phyloP scores from a whole-genome alignment of 768 basidiomycete genomes.

The Agaricus blazei region DNA sequence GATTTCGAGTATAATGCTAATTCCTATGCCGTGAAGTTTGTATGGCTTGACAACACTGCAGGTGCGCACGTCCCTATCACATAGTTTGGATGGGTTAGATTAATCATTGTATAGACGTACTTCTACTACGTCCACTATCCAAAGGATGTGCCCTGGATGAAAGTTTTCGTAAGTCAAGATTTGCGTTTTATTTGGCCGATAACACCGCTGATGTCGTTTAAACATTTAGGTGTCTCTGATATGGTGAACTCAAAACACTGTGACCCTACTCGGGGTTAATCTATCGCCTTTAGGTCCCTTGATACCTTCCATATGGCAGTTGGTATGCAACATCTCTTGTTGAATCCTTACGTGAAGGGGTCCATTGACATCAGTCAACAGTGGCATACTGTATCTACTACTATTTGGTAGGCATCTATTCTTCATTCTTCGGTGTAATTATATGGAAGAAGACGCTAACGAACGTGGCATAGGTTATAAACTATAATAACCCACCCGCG shows the following conservation, averaged over 20 bases:
- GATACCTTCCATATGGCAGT: slow-evolving; percentile 27
- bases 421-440: background rate
- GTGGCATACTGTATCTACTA: slow-evolving; percentile 30
- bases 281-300: slow-evolving; percentile 16
- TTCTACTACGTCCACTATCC: slow-evolving; percentile 30
- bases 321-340: slow-evolving; percentile 15
- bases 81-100: background rate
- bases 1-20: background rate
- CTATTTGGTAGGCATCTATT: slow-evolving; percentile 25
- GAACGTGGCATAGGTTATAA: slow-evolving; percentile 24
- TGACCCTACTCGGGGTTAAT: background rate
- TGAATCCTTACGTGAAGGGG: background rate
- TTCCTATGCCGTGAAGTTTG: slow-evolving; percentile 16
- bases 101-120: slow-evolving; percentile 21
- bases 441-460: background rate
- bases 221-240: slow-evolving; percentile 21
- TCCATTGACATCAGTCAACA: slow-evolving; percentile 7
- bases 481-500: slow-evolving; percentile 29
- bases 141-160: slow-evolving; percentile 20
- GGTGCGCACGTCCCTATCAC: slow-evolving; percentile 12
- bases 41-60: slow-evolving; percentile 33
- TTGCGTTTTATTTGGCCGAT: background rate
- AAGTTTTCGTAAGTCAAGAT: slow-evolving; percentile 18
- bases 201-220: background rate
- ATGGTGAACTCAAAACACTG: slow-evolving; percentile 16